Evolutionary conservation across 768 basidiomycete genomes (phyloP).

Genomic region (Saitozyma sp.): DNA sequence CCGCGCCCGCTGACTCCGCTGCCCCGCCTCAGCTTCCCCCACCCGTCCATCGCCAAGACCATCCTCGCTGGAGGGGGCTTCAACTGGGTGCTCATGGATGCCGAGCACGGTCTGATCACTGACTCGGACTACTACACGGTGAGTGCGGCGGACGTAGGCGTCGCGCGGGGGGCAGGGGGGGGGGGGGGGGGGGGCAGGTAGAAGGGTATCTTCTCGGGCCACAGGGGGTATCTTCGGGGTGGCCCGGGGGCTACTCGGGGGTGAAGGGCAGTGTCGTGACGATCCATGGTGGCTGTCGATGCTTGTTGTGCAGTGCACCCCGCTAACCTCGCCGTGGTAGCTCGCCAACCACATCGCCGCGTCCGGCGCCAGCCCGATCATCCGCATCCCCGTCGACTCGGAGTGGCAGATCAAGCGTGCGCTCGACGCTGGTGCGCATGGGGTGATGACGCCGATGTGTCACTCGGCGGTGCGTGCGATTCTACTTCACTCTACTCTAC

Average conservation of each 20-base stretch:
- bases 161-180: neutral
- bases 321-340: constrained; percentile 3
- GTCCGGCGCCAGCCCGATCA: constrained; percentile 47
- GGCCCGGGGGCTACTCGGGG: too few species aligned
- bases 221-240: too few species aligned
- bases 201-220: too few species aligned
- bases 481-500: too few species aligned
- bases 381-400: constrained; percentile 50
- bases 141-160: neutral
- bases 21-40: constrained; percentile 17
- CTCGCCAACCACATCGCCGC: constrained; percentile 40
- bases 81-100: constrained; percentile 42
- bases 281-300: too few species aligned
- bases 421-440: constrained; percentile 52
- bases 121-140: constrained; percentile 40
- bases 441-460: constrained; percentile 52
- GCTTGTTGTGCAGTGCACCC: neutral
- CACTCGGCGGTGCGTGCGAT: constrained; percentile 32
- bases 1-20: neutral
- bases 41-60: constrained; percentile 21
- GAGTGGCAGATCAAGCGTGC: constrained; percentile 52
- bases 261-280: too few species aligned
- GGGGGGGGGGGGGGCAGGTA: too few species aligned
- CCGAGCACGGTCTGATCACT: constrained; percentile 42
- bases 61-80: constrained; percentile 36